A percentile compares a stretch with the other conserved stretches of the same genome.
Evolutionary conservation across 768 basidiomycete species (phyloP).

Genomic region (Leccinum subgranulosum): DNA sequence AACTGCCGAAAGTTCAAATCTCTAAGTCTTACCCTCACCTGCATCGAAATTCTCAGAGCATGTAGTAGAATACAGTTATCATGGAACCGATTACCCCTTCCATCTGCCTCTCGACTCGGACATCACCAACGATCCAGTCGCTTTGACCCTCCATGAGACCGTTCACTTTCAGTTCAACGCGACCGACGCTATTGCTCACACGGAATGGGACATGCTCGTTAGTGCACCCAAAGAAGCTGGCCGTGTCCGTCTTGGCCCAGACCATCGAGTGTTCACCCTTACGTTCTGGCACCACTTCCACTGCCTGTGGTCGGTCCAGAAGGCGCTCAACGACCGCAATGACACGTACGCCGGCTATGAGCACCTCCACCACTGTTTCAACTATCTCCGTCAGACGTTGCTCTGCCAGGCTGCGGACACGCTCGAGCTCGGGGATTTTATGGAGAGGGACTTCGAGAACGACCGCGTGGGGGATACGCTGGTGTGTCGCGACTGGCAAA

Average conservation of each 20-base stretch:
- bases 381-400: constrained; percentile 12
- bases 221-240: constrained; percentile 5
- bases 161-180: constrained; percentile 6
- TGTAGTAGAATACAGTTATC: constrained; percentile 6
- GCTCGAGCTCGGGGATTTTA: constrained; percentile 16
- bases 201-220: constrained; percentile 12
- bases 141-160: constrained; percentile 14
- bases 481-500: constrained; percentile 11
- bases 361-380: constrained; percentile 14
- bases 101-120: constrained; percentile 2
- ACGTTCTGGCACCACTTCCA: constrained; percentile 13
- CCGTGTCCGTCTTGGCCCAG: constrained; percentile 12
- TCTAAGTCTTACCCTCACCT: not conserved
- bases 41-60: not conserved
- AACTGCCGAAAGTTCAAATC: not conserved
- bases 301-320: constrained; percentile 13
- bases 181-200: constrained; percentile 2
- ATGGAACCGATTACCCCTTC: constrained; percentile 8
- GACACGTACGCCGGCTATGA: constrained; percentile 5
- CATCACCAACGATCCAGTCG: constrained; percentile 1
- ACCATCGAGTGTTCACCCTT: constrained; percentile 9
- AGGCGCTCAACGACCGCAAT: constrained; percentile 8
- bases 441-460: constrained; percentile 9
- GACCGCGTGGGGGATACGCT: constrained; percentile 13
- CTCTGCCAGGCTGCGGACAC: constrained; percentile 14